These are phyloP conservation scores for Paxillus ammoniavirescens DNA, from an alignment of 768 basidiomycete genomes.

Conservation along the genomic window DNA sequence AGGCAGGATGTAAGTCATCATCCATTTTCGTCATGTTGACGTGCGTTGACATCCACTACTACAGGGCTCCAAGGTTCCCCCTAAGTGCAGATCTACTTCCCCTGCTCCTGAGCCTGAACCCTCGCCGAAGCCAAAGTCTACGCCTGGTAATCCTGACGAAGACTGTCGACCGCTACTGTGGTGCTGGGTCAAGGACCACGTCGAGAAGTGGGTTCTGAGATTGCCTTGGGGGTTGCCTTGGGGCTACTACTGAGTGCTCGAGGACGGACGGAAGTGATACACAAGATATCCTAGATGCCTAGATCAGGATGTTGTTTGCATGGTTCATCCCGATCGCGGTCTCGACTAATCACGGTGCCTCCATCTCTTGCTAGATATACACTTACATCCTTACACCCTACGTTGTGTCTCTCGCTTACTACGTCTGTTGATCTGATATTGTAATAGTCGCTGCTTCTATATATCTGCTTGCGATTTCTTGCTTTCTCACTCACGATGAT, in stretches of 20 bases:
- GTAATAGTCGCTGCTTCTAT: too few relatives aligned
- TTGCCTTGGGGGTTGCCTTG: constrained; percentile 22
- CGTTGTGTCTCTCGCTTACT: too few relatives aligned
- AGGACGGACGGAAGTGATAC: too few relatives aligned
- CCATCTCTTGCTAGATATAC: too few relatives aligned
- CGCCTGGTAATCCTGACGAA: constrained; percentile 34
- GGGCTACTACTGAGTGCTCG: constrained; percentile 15
- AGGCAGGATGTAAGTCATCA: constrained; percentile 54
- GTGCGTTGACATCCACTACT: not conserved
- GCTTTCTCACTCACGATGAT: too few relatives aligned
- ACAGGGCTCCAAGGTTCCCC: constrained; percentile 39
- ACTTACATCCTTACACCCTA: too few relatives aligned
- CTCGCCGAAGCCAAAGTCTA: constrained; percentile 25
- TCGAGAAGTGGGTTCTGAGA: constrained; percentile 19
- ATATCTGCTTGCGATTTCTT: too few relatives aligned
- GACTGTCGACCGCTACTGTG: constrained; percentile 23
- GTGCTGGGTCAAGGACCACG: constrained; percentile 23
- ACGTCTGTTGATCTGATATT: too few relatives aligned
- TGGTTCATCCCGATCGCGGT: too few relatives aligned
- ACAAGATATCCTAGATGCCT: too few relatives aligned
- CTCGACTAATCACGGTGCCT: too few relatives aligned
- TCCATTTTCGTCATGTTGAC: not conserved
- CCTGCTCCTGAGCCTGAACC: constrained; percentile 17
- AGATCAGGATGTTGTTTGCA: too few relatives aligned
- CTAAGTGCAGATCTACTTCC: constrained; percentile 33